Base-by-base conservation (phyloP, 768 basidiomycete species). In the Chalciporus piperatus region DNA sequence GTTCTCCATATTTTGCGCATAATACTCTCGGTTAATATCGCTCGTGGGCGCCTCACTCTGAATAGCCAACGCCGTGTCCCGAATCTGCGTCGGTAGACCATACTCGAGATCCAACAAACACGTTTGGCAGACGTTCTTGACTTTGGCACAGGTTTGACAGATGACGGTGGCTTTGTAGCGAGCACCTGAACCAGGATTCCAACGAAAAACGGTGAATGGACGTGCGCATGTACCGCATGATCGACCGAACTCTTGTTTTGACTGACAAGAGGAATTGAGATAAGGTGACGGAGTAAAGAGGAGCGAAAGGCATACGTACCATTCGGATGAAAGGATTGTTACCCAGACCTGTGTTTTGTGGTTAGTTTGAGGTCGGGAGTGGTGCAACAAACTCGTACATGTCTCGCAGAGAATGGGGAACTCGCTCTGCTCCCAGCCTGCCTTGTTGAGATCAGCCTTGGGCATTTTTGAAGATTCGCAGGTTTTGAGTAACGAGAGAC, bases 221-320 rank as follows among this genome's bases (percentile, higher is more conserved):
- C 97, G 82, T 3, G 94, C 93, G 66, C 97, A 99, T 47, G 96
- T 96, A 57, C 98, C 98, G 71, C 97, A 99, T 47, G 93, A 93
- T 23, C 89, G 81, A 4, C 94, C 97, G 56, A 89, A 96, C 65
- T 94, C 89, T 80, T 98, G 97, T 72, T 98, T 98, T 6, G 92
- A 92, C 96, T 98, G 87, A 87, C 87, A 89, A 47, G 30, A 40
- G 25, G 5, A 16, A 17, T 0, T 62, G 16, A 59, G n/a, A 23
- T 17, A 17, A 38, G 44, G 23, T 12, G 25, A 45, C 44, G 37
- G 23, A 14, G 50, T 4, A 38, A 41, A 51, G 23, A 6, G 17
- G 48, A 56, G 30, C 33, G n/a, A 39, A 48, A 56, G 35, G 39
- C 13, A 40, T 30, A 22, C 83, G 58, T 57, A 93, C 94, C 94